Base-by-base conservation (phyloP, 2,329 filamentous ascomycete species). In the Dactylonectria macrodidyma region DNA sequence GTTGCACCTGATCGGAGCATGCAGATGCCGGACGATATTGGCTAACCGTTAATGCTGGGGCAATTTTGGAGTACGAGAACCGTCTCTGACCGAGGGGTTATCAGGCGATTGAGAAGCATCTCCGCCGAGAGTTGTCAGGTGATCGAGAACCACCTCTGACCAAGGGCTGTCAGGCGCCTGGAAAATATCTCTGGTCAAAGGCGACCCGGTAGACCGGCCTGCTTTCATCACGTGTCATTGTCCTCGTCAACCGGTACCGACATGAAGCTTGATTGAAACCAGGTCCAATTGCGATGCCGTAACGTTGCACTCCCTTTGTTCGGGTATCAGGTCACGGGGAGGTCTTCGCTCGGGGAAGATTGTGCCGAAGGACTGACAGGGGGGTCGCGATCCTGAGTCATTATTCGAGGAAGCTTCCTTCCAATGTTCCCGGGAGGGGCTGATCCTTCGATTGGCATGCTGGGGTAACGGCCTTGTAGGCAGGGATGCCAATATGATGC, bases 341-440 rank as follows among this genome's bases (percentile, higher is more conserved):
- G 41, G 41, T 16, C 44, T 34, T 26, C 19, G 33, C 5, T 61
- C 57, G 63, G 57, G 57, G 51, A 51, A 57, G 63, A 44, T 34
- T 38, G 33, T 55, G 51, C 63, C 63, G 63, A 60, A 24, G 5
- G 51, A 24, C 36, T 22, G 60, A 56, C 47, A 34, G 52, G 60
- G 33, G n/a, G 38, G 19, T 30, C 12, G 3, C 9, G 30, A 38
- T 24, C 14, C 33, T 7, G 52, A 34, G 22, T 46, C 44, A 59
- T 24, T 41, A 59, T 48, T 59, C 55, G 36, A 62, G 50, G 60
- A 62, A 57, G 60, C 60, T 62, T 62, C 14, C 41, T 22, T 62
- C 36, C 36, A 62, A 68, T 60, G 58, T 65, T 67, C 61, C 67
- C 58, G 41, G 55, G 50, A 58, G 62, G 26, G 34, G 38, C 41